These are phyloP conservation scores for Pseudocercospora cruenta DNA, from an alignment of 2,329 filamentous ascomycete species.

Conservation along the genomic window DNA sequence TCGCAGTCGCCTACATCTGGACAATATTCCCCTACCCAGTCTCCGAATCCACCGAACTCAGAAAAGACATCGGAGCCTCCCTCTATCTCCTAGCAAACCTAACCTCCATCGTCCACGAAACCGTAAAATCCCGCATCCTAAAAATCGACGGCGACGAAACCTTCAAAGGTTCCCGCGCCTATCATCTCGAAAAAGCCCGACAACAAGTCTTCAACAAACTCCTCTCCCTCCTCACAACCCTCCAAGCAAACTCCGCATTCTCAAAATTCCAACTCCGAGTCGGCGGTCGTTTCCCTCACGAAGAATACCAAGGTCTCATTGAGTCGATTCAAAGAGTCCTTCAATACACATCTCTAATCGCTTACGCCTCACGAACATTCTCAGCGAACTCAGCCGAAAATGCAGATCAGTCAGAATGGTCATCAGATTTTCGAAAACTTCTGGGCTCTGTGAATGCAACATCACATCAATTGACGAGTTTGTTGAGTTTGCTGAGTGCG, in stretches of 20 bases:
- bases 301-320: constrained; percentile 66
- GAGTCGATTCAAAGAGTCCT: constrained; percentile 62
- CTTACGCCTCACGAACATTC: constrained; percentile 64
- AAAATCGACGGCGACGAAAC: constrained; percentile 59
- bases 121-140: constrained; percentile 63
- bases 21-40: constrained; percentile 72
- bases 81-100: constrained; percentile 75
- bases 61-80: constrained; percentile 68
- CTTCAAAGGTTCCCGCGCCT: constrained; percentile 56
- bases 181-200: constrained; percentile 60
- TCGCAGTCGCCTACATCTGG: constrained; percentile 74
- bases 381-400: constrained; percentile 24
- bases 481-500: constrained; percentile 70
- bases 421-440: constrained; percentile 61
- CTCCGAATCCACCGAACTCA: constrained; percentile 70
- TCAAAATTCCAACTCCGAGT: constrained; percentile 71
- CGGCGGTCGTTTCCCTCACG: constrained; percentile 70
- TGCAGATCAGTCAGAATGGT: constrained; percentile 59
- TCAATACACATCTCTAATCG: constrained; percentile 68
- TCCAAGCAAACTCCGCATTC: constrained; percentile 45
- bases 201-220: constrained; percentile 69
- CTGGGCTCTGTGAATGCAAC: constrained; percentile 61
- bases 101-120: constrained; percentile 71
- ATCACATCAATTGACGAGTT: constrained; percentile 68
- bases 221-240: constrained; percentile 64